Evolutionary conservation across 23 red algal genomes (phyloP), one percentile per base, ranked within the genome.

Genomic region (Agarophyton chilense): DNA sequence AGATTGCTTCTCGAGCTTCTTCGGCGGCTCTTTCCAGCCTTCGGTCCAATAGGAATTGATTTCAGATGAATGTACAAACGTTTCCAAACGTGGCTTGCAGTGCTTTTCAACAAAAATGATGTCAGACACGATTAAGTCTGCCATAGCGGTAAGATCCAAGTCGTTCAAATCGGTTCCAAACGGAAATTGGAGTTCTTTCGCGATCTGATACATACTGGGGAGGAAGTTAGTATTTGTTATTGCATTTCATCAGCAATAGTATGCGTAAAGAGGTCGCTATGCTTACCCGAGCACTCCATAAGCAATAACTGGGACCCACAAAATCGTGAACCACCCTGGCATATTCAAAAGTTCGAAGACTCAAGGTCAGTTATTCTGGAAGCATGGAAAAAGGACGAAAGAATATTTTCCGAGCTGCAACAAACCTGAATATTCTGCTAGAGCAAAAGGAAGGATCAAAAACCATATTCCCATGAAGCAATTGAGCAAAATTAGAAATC

Each of bases 141-240:
- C 50, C 50, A 61, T 61, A 9, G 24, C 29, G 56, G 54, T 51
- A 14, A 60, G 50, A 63, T 82, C 57, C 31, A 84, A 14, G 43
- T 84, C 80, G 56, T 84, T 84, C 14, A 68, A 26, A 31, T 84
- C 80, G 14, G 57, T 84, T 12, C 80, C 80, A 40, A 84, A 84
- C 6, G 80, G 80, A 67, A 60, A 29, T n/a, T 84, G 80, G 5
- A 84, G 9, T 44, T 84, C 57, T n/a, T 21, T 52, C 10, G 57
- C 80, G n/a, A 84, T 68, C 41, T n/a, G 12, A 40, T 84, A 52
- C 80, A 84, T 84, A 0, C 78, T 78, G 25, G 8, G 28, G 19
- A 61, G 19, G 18, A 53, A 53, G 50, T 53, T 53, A 18, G 11
- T 53, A 53, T 11, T 12, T 47, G 44, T 47, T 47, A 47, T 6